A percentile compares a stretch with the other conserved stretches of the same genome.
Conservation (phyloP, 305 asterid genomes). For the Fraxinus platypoda region DNA sequence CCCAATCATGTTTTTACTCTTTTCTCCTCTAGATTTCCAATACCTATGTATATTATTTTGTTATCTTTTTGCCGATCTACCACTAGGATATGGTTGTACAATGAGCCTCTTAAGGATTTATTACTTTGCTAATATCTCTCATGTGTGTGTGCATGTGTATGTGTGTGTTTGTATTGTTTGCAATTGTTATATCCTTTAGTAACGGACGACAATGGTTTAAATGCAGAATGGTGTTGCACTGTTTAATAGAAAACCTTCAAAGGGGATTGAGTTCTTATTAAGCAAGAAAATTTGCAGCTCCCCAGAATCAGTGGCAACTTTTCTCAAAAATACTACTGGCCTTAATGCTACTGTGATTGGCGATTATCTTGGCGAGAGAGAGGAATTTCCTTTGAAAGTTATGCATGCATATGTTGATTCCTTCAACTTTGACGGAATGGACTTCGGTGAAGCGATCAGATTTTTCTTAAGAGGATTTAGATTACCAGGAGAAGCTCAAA, state of each 20-base stretch:
- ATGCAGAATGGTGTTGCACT: conserved; percentile 93
- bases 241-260: conserved; percentile 93
- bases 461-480: conserved; percentile 93
- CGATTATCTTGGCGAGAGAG: conserved; percentile 97
- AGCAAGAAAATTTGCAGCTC: conserved; percentile 76
- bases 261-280: conserved; percentile 88
- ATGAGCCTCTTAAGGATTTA: conserved; percentile 10
- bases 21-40: conserved; percentile 5
- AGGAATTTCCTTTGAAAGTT: conserved; percentile 88
- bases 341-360: conserved; percentile 90
- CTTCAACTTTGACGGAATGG: conserved; percentile 83
- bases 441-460: conserved; percentile 94
- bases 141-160: background rate
- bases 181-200: conserved; percentile 21
- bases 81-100: conserved; percentile 17
- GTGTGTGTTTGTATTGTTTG: background rate
- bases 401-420: conserved; percentile 99
- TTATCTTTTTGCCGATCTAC: conserved; percentile 1
- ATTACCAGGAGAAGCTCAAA: conserved; percentile 98
- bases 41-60: background rate
- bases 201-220: conserved; percentile 32
- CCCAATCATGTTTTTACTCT: conserved; percentile 8
- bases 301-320: conserved; percentile 87
- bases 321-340: conserved; percentile 84
- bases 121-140: conserved; percentile 7